Evolutionary conservation across 305 asterid species (phyloP).

Genomic region (Lippia alba): DNA sequence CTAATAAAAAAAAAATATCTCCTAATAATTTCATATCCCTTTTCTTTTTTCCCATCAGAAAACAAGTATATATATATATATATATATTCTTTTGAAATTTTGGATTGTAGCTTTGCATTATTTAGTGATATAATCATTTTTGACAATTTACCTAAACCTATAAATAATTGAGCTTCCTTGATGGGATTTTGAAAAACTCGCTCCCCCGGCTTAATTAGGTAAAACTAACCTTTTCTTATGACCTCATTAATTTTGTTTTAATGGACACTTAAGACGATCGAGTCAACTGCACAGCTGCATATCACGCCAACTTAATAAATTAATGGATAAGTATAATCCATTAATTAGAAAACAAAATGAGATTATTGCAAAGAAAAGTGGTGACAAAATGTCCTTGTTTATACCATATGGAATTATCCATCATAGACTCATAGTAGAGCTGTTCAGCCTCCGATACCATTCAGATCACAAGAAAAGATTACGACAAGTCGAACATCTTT

Average conservation of each 20-base stretch:
- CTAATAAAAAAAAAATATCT: slow-evolving; percentile 5
- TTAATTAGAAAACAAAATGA: background rate
- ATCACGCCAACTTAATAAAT: background rate
- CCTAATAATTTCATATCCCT: slow-evolving; percentile 8
- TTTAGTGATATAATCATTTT: background rate
- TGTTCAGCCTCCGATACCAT: too few species aligned
- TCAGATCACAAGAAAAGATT: too few species aligned
- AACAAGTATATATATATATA: too few species aligned
- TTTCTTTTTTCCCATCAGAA: background rate
- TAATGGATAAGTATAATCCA: background rate
- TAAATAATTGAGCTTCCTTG: slow-evolving; percentile 12
- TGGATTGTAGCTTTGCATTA: slow-evolving; percentile 19
- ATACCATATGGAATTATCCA: too few species aligned
- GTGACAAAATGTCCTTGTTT: too few species aligned
- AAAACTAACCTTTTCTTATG: slow-evolving; percentile 17
- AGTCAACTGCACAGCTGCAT: slow-evolving; percentile 1
- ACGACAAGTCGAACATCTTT: too few species aligned
- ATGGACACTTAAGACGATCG: slow-evolving; percentile 13
- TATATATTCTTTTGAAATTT: too few species aligned
- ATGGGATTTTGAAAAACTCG: slow-evolving; percentile 22
- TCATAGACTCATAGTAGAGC: too few species aligned
- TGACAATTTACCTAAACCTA: slow-evolving; percentile 22
- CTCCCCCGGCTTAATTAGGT: slow-evolving; percentile 22
- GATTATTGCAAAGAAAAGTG: background rate
- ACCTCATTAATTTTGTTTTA: background rate